phyloP scores from a whole-genome alignment of 2,329 filamentous ascomycete species.

The Hymenoscyphus occultus region DNA sequence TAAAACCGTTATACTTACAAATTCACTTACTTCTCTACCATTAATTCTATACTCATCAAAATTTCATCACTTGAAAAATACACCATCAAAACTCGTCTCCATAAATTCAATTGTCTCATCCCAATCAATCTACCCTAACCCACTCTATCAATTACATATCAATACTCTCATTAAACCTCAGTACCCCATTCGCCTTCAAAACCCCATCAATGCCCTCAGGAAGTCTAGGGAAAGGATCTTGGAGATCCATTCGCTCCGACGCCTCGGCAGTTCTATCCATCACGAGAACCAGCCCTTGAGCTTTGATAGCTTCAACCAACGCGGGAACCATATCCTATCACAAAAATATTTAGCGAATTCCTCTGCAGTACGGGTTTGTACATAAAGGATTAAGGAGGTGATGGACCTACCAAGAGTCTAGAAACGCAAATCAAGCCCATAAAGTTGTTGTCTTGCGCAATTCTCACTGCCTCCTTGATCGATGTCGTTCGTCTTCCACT shows the following conservation, averaged over 20 bases:
- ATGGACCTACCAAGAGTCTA: slow-evolving; percentile 70
- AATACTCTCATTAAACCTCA: slow-evolving; percentile 92
- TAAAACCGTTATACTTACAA: no score
- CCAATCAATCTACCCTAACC: not conserved
- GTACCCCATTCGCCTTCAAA: slow-evolving; percentile 78
- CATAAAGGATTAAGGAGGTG: no score
- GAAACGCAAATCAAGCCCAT: slow-evolving; percentile 96
- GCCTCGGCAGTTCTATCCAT: slow-evolving; percentile 70
- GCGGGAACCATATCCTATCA: slow-evolving; percentile 85
- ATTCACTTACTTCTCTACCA: no score
- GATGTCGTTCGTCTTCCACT: slow-evolving; percentile 75
- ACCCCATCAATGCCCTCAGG: slow-evolving; percentile 85
- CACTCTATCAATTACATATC: slow-evolving; percentile 51
- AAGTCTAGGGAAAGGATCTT: slow-evolving; percentile 56
- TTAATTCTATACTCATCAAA: no score
- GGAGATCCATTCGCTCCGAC: slow-evolving; percentile 35
- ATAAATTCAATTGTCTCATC: not conserved
- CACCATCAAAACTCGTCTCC: no score
- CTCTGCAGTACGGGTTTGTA: no score
- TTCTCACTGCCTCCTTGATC: slow-evolving; percentile 90
- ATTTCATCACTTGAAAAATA: no score
- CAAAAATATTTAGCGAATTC: slow-evolving; percentile 24
- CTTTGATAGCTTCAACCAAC: slow-evolving; percentile 89
- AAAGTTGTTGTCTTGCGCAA: slow-evolving; percentile 93
- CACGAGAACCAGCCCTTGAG: slow-evolving; percentile 86